Percentiles rank a stretch among this genome's conserved stretches.
These are phyloP conservation scores for Dendrostoma leiphaemia DNA, from an alignment of 2,329 filamentous ascomycete genomes.

Conservation along the genomic window DNA sequence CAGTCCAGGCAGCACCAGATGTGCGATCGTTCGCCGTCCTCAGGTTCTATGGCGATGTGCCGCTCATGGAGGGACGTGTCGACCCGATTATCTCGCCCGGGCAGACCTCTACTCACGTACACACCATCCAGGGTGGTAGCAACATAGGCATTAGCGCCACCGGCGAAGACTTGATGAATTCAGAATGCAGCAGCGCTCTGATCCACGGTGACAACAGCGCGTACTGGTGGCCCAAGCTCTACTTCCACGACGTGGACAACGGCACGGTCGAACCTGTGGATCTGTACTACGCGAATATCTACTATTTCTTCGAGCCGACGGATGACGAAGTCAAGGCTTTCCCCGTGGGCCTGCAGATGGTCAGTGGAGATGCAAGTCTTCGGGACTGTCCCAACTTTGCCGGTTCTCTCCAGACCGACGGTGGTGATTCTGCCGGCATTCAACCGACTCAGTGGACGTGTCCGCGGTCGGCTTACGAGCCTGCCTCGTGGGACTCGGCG, in stretches of 20 bases:
- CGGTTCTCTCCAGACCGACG: conserved; percentile 39
- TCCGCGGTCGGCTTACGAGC: conserved; percentile 44
- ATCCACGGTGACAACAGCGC: conserved; percentile 68
- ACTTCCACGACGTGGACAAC: conserved; percentile 63
- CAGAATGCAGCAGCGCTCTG: conserved; percentile 69
- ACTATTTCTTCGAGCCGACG: conserved; percentile 70
- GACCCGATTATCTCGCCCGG: conserved; percentile 71
- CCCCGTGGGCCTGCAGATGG: conserved; percentile 68
- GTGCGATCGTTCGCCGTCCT: conserved; percentile 64
- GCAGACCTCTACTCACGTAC: conserved; percentile 58
- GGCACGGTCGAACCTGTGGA: conserved; percentile 64
- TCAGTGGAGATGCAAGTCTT: conserved; percentile 61
- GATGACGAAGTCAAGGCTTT: conserved; percentile 68
- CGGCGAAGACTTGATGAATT: conserved; percentile 57
- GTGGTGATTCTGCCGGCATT: conserved; percentile 49
- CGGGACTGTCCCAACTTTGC: conserved; percentile 56
- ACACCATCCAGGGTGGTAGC: conserved; percentile 69
- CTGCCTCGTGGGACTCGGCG: conserved; percentile 50
- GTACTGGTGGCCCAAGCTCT: conserved; percentile 76
- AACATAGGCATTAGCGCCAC: conserved; percentile 62
- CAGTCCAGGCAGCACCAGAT: conserved; percentile 39
- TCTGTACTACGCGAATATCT: conserved; percentile 71
- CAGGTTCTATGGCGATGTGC: conserved; percentile 65
- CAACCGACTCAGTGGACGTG: conserved; percentile 60
- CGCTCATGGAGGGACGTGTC: conserved; percentile 57